Base-by-base conservation (phyloP, 768 basidiomycete species). In the Kwoniella botswanensis region DNA sequence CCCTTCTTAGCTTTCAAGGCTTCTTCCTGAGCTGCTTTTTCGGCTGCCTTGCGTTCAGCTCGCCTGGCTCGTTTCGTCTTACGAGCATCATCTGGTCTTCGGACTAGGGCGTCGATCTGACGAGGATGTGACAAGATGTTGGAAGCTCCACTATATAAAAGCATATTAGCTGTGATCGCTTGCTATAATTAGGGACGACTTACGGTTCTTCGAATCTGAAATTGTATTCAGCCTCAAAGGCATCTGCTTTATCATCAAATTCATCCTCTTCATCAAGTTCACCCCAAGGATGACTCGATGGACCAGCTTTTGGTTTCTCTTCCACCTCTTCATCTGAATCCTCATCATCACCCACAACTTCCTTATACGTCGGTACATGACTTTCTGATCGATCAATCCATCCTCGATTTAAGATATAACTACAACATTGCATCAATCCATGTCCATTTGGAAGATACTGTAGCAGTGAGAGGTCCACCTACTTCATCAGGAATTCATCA, bases 131-230 rank as follows among this genome's bases (percentile, higher is more conserved):
- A 86, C 64, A 87, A 76, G 65, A 94, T 91, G 26, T 87, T 85
- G 4, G 87, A 86, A 2, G 90, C 90, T 41, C 88, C 89, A 44
- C 92, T 93, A 44, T 42, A 65, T 9, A 17, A 2, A 59, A 59
- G 18, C 43, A 15, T 17, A n/a, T 61, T 35, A 61, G 17, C 11
- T 52, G 24, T 52, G 13, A 29, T 29, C 15, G 26, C 12, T 66
- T 42, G 13, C 12, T 55, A 61, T 12, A 53, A 11, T 13, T 42
- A n/a, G 56, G 24, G 7, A 22, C 29, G 26, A 89, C 93, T 77
- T 78, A 93, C 89, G 93, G 92, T 84, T 99, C 96, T 83, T 99
- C 96, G 82, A 93, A 99, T 64, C 97, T 90, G 85, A 97, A 97
- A 83, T 98, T 98, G 85, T 98, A 99, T 17, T 92, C 92, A n/a